Base-by-base conservation (phyloP, 495 filamentous ascomycete species). In the Xeromyces bisporus region DNA sequence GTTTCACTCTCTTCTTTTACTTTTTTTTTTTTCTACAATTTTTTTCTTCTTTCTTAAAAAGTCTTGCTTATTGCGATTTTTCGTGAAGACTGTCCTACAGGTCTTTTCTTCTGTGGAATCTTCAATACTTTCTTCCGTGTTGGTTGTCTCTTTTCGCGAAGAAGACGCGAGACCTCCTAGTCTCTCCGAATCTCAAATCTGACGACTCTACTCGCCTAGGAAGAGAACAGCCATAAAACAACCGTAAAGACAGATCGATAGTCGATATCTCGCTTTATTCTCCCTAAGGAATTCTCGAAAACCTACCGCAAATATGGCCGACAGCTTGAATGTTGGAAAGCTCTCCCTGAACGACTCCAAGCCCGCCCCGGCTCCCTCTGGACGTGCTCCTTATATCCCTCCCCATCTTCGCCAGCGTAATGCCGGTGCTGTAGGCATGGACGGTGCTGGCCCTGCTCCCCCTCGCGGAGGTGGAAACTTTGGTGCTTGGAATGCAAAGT, bases 251-350 rank as follows among this genome's bases (percentile, higher is more conserved):
- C n/a, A n/a, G n/a, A n/a, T n/a, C n/a, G n/a, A n/a, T n/a, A 23
- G 10, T 10, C 21, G 21, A 23, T 23, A 6, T n/a, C 10, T 26
- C 24, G 24, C 24, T 26, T 9, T n/a, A n/a, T n/a, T n/a, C n/a
- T n/a, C n/a, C n/a, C n/a, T n/a, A n/a, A n/a, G n/a, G n/a, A n/a
- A n/a, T 26, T 33, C 34, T 31, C 23, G 24, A 29, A 34, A 40
- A 24, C 33, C 2, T 23, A 18, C 39, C 63, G 50, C 46, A 63
- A 75, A 53, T 43, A 96, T 96, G 89, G 87, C 89, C 56, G 85
- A 93, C 56, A 75, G 91, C 62, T 73, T 97, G 42, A 83, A 85
- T 55, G 86, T 94, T 79, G 73, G 70, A 55, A 75, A 77, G 52
- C 66, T 93, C 48, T 77, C 66, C 52, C 65, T 93, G 42, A 69